phyloP scores from a whole-genome alignment of 2,329 filamentous ascomycete species.

The Talaromyces verruculosus region DNA sequence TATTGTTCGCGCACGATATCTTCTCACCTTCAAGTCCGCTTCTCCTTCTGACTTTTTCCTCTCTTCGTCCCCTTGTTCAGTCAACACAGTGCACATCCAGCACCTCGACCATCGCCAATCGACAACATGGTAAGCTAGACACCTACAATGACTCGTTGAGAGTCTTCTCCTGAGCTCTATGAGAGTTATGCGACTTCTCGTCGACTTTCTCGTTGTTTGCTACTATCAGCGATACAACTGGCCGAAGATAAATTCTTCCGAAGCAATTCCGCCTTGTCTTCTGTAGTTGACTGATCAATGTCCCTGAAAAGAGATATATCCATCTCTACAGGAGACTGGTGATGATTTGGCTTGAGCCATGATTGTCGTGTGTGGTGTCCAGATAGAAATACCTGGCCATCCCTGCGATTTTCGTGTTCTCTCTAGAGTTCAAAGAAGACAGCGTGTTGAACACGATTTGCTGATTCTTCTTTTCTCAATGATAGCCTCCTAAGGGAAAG shows the following conservation, averaged over 20 bases:
- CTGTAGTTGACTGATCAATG: constrained; percentile 29
- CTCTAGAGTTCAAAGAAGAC: constrained; percentile 93
- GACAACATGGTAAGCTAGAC: constrained; percentile 63
- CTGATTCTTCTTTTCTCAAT: constrained; percentile 99
- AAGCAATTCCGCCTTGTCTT: constrained; percentile 40
- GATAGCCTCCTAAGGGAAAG: constrained; percentile 99
- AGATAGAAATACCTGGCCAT: constrained; percentile 22
- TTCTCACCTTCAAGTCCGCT: constrained; percentile 8
- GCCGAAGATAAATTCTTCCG: constrained; percentile 26
- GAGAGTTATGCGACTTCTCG: constrained; percentile 30
- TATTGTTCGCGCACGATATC: constrained; percentile 22
- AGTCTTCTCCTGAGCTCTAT: constrained; percentile 43
- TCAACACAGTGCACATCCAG: constrained; percentile 45
- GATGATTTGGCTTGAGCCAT: constrained; percentile 58
- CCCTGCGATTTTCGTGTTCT: constrained; percentile 48
- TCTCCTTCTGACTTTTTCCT: constrained; percentile 20
- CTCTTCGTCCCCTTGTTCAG: constrained; percentile 34
- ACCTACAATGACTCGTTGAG: constrained; percentile 41
- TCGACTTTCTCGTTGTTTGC: constrained; percentile 25
- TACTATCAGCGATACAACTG: constrained; percentile 27
- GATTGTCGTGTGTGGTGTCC: constrained; percentile 42
- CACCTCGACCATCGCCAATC: constrained; percentile 50
- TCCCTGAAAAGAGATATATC: constrained; percentile 11
- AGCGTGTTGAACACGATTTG: constrained; percentile 68
- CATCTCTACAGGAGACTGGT: constrained; percentile 25